These are phyloP conservation scores for Asterophora lycoperdoides DNA, from an alignment of 768 basidiomycete genomes.

Conservation along the genomic window DNA sequence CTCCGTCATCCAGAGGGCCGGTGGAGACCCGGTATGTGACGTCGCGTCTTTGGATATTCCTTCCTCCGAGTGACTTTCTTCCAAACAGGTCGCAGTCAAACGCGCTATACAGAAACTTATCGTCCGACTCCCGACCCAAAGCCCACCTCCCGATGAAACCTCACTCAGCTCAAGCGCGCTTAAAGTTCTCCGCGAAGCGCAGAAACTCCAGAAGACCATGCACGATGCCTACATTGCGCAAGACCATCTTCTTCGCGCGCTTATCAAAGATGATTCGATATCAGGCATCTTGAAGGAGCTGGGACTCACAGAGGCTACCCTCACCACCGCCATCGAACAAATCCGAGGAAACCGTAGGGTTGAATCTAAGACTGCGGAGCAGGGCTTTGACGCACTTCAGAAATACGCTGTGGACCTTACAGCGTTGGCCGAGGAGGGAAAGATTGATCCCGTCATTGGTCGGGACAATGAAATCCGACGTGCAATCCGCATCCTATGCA, in stretches of 20 bases:
- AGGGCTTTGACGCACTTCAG: constrained; percentile 87
- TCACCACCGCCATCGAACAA: constrained; percentile 76
- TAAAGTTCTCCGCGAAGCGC: constrained; percentile 72
- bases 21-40: constrained; percentile 75
- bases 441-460: constrained; percentile 94
- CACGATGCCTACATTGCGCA: constrained; percentile 91
- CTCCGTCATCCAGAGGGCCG: constrained; percentile 75
- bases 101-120: constrained; percentile 73
- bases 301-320: constrained; percentile 59
- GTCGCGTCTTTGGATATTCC: background rate
- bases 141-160: constrained; percentile 81
- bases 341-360: constrained; percentile 80
- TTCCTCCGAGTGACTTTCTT: background rate
- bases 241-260: constrained; percentile 85
- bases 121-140: constrained; percentile 78
- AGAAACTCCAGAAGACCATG: constrained; percentile 75
- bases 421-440: constrained; percentile 82
- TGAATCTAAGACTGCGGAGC: constrained; percentile 82
- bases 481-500: constrained; percentile 75
- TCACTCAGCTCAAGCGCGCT: constrained; percentile 51
- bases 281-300: constrained; percentile 70
- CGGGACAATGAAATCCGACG: constrained; percentile 90
- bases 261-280: constrained; percentile 72
- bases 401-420: constrained; percentile 90
- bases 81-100: constrained; percentile 48